Percentiles rank a stretch among this genome's conserved stretches.
Evolutionary conservation across 2,329 filamentous ascomycete species (phyloP).

Genomic region (Cercospora sp.): DNA sequence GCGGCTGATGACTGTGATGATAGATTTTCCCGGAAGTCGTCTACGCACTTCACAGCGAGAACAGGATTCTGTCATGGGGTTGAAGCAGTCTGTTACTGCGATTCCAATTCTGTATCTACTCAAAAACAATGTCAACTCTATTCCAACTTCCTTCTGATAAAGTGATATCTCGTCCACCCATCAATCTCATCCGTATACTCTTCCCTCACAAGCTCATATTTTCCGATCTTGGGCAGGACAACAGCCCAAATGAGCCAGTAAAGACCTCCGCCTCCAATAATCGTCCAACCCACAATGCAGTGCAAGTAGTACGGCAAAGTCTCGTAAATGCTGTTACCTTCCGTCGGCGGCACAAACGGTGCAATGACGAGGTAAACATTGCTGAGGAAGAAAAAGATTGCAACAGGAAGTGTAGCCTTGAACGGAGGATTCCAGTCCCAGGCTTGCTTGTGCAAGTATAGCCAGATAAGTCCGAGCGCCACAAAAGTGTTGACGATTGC

Average conservation of each 20-base stretch:
- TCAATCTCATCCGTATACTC: conserved; percentile 40
- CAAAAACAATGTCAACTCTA: neutral
- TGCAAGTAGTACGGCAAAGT: conserved; percentile 56
- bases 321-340: conserved; percentile 53
- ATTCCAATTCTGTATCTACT: neutral
- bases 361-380: conserved; percentile 56
- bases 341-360: conserved; percentile 53
- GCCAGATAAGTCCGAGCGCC: conserved; percentile 50
- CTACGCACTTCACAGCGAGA: too few relatives aligned
- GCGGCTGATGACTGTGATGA: too few relatives aligned
- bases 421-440: conserved; percentile 53
- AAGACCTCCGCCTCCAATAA: conserved; percentile 52
- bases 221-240: conserved; percentile 47
- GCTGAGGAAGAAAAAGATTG: conserved; percentile 54
- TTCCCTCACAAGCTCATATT: conserved; percentile 40
- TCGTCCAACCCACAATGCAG: conserved; percentile 54
- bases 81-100: neutral
- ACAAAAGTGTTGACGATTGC: conserved; percentile 58
- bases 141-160: conserved; percentile 30
- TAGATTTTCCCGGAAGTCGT: too few relatives aligned
- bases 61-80: too few relatives aligned
- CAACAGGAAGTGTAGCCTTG: conserved; percentile 52
- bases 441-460: conserved; percentile 46
- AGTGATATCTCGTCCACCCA: conserved; percentile 44
- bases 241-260: conserved; percentile 56